Evolutionary conservation across 78 protist genomes (phyloP).

Genomic region (Dictyostelium brefeldianum): DNA sequence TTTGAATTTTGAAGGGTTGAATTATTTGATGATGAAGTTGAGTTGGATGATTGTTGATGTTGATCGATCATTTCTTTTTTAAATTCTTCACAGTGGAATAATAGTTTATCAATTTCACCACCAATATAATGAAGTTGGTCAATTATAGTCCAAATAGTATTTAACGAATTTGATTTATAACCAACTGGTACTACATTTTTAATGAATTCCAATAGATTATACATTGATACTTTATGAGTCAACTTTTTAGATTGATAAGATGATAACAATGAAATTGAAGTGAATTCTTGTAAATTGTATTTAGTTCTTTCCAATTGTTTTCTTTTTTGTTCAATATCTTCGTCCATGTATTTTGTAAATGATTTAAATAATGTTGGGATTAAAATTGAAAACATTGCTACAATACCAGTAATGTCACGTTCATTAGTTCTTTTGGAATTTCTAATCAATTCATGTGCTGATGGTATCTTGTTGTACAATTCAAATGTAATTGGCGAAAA

Average conservation of each 20-base stretch:
- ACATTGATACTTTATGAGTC: conserved; percentile 38
- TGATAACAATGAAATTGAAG: background rate
- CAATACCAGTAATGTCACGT: conserved; percentile 27
- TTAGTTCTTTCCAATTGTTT: conserved; percentile 7
- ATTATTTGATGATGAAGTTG: background rate
- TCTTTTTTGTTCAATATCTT: background rate
- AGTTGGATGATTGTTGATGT: background rate
- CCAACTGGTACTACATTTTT: background rate
- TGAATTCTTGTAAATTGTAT: background rate
- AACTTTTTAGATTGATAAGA: conserved; percentile 13
- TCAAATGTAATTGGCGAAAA: conserved; percentile 47
- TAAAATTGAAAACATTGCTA: conserved; percentile 8
- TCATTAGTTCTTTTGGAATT: background rate
- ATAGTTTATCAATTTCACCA: conserved; percentile 72
- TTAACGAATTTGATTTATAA: background rate
- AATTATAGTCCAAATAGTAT: conserved; percentile 15
- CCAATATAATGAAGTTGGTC: conserved; percentile 53
- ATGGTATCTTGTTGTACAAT: conserved; percentile 10
- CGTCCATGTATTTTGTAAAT: conserved; percentile 23
- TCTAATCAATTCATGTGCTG: conserved; percentile 41
- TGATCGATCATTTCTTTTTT: background rate
- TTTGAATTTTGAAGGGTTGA: background rate
- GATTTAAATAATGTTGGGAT: conserved; percentile 47
- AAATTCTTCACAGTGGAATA: conserved; percentile 42
- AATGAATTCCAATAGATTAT: conserved; percentile 28